Conservation (phyloP, 2,329 filamentous ascomycete species). For the Diaporthe capsici region DNA sequence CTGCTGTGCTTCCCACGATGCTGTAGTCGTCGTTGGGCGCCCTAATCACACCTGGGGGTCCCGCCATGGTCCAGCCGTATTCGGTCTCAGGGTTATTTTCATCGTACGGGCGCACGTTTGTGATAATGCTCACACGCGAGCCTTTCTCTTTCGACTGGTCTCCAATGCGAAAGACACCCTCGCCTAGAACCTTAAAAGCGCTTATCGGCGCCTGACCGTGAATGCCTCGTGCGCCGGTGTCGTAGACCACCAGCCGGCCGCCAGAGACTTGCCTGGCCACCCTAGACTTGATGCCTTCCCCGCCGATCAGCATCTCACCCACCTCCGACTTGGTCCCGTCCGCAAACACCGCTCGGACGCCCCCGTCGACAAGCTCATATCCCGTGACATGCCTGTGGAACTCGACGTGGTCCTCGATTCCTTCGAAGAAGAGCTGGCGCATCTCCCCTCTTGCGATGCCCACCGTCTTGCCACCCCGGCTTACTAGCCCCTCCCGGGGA, state of each 20-base stretch:
- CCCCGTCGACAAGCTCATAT: conserved; percentile 67
- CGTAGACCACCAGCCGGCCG: conserved; percentile 72
- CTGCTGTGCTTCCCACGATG: conserved; percentile 69
- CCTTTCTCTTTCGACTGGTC: conserved; percentile 61
- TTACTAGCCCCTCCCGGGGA: conserved; percentile 52
- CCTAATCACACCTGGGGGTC: conserved; percentile 68
- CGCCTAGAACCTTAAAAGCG: conserved; percentile 73
- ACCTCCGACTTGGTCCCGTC: conserved; percentile 72
- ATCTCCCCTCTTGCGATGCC: conserved; percentile 76
- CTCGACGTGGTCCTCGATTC: conserved; percentile 67
- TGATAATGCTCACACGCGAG: conserved; percentile 69
- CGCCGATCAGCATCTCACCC: conserved; percentile 71
- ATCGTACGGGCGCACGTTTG: conserved; percentile 73
- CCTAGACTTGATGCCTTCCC: conserved; percentile 74
- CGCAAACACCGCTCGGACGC: conserved; percentile 70
- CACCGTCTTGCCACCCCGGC: conserved; percentile 70
- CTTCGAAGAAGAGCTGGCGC: conserved; percentile 69
- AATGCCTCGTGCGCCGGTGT: conserved; percentile 74
- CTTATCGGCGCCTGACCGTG: conserved; percentile 75
- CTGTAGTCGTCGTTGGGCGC: conserved; percentile 72
- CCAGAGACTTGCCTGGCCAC: conserved; percentile 72
- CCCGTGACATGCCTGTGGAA: conserved; percentile 70
- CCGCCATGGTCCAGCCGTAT: conserved; percentile 76
- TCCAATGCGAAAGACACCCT: conserved; percentile 71
- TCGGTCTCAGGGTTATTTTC: conserved; percentile 69